Evolutionary conservation across 495 filamentous ascomycete genomes (phyloP).

Genomic region (Evernia prunastri): DNA sequence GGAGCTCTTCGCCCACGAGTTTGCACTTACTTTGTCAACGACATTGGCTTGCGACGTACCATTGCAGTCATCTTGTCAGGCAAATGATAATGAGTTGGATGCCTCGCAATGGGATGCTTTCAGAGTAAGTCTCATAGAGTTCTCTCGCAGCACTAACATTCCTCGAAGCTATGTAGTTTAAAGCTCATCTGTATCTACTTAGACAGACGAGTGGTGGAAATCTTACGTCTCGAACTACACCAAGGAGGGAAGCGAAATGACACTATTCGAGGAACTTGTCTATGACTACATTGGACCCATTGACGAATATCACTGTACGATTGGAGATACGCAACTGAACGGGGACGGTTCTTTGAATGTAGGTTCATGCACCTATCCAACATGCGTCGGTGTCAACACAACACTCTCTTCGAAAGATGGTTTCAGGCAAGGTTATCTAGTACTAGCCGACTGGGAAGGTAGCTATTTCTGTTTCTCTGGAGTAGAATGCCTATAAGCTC

Average conservation of each 20-base stretch:
- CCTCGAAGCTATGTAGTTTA: not conserved
- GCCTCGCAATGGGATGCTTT: not conserved
- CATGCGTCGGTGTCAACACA: not conserved
- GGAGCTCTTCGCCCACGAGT: not conserved
- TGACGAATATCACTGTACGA: not conserved
- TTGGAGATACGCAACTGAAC: not conserved
- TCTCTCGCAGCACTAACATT: not conserved
- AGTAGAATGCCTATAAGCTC: not conserved
- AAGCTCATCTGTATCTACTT: not conserved
- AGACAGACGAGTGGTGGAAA: not conserved
- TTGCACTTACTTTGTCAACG: not conserved
- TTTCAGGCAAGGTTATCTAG: not conserved
- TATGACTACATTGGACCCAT: not conserved
- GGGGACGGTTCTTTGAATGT: not conserved
- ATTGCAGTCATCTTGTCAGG: not conserved
- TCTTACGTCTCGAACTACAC: not conserved
- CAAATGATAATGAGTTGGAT: not conserved
- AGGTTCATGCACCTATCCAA: not conserved
- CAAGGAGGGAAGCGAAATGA: not conserved
- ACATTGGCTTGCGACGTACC: not conserved
- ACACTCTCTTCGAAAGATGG: not conserved
- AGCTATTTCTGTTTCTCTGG: not conserved
- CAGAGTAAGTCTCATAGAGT: not conserved
- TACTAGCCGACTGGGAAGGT: not conserved
- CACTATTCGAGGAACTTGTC: not conserved